These are phyloP conservation scores for Metschnikowia peoriensis DNA, from an alignment of 805 yeast genomes.

Conservation along the genomic window DNA sequence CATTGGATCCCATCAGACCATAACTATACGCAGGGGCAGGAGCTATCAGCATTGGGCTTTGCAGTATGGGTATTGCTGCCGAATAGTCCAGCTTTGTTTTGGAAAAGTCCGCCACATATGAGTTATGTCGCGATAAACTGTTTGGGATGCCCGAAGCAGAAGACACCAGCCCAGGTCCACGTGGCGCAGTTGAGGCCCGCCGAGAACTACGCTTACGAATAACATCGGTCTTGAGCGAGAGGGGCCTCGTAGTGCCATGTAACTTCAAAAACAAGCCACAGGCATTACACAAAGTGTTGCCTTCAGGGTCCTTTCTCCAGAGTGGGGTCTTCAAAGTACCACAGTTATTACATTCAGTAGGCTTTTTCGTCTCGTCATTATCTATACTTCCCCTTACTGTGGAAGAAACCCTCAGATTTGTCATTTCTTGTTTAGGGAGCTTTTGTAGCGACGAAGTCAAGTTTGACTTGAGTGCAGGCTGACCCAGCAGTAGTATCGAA, in stretches of 20 bases:
- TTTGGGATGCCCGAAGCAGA: conserved; percentile 1
- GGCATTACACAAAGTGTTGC: conserved; percentile 62
- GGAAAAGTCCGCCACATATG: conserved; percentile 7
- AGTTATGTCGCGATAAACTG: conserved; percentile 3
- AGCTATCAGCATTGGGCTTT: conserved; percentile 8
- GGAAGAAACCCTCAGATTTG: neutral
- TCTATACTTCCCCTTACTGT: neutral
- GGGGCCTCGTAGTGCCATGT: conserved; percentile 62
- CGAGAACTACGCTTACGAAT: conserved; percentile 57
- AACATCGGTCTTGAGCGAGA: conserved; percentile 55
- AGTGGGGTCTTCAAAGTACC: conserved; percentile 59
- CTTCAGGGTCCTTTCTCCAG: conserved; percentile 60
- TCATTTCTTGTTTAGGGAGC: neutral
- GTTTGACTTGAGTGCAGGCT: conserved; percentile 13
- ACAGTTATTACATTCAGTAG: conserved; percentile 54
- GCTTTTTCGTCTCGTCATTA: conserved; percentile 5
- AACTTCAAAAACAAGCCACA: conserved; percentile 60
- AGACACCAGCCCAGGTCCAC: conserved; percentile 10
- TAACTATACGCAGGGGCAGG: conserved; percentile 6
- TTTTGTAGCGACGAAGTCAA: conserved; percentile 15
- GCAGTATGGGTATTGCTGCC: conserved; percentile 9
- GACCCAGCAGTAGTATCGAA: neutral
- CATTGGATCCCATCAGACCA: conserved; percentile 9
- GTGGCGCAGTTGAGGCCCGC: conserved; percentile 14
- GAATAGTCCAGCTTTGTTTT: conserved; percentile 4